These are phyloP conservation scores for Pseudonitzschia multiseries DNA, from an alignment of 108 stramenopile species.

Conservation along the genomic window DNA sequence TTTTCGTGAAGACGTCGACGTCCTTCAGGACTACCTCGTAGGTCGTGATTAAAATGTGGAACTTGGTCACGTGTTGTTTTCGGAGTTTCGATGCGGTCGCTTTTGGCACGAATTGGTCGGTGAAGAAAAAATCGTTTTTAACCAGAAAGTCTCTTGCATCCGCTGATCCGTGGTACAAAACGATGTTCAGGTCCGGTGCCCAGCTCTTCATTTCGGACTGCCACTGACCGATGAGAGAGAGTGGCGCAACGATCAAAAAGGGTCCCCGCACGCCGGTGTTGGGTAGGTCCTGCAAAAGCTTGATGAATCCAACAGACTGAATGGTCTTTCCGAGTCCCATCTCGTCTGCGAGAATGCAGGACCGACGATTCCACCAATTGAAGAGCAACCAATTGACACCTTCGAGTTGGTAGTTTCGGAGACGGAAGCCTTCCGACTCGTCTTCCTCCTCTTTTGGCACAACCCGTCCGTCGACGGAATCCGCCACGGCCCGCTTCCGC, in stretches of 20 bases:
- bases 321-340: slow-evolving; percentile 85
- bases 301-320: slow-evolving; percentile 76
- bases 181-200: slow-evolving; percentile 92
- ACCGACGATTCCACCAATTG: slow-evolving; percentile 90
- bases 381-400: slow-evolving; percentile 97
- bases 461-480: slow-evolving; percentile 32
- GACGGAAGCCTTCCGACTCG: slow-evolving; percentile 58
- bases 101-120: slow-evolving; percentile 74
- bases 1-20: slow-evolving; percentile 69
- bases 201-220: slow-evolving; percentile 88
- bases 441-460: slow-evolving; percentile 43
- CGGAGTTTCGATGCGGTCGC: slow-evolving; percentile 58
- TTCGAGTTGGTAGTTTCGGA: slow-evolving; percentile 93
- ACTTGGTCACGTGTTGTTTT: slow-evolving; percentile 84
- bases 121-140: slow-evolving; percentile 90
- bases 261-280: slow-evolving; percentile 75
- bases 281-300: slow-evolving; percentile 51
- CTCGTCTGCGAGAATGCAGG: slow-evolving; percentile 97
- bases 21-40: slow-evolving; percentile 94
- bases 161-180: slow-evolving; percentile 93
- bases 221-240: slow-evolving; percentile 93
- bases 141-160: slow-evolving; percentile 85
- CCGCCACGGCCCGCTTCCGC: slow-evolving; percentile 47
- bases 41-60: slow-evolving; percentile 94
- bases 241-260: slow-evolving; percentile 91